These are phyloP conservation scores for Jatropha multifida DNA, from an alignment of 441 rosid species.

Conservation along the genomic window DNA sequence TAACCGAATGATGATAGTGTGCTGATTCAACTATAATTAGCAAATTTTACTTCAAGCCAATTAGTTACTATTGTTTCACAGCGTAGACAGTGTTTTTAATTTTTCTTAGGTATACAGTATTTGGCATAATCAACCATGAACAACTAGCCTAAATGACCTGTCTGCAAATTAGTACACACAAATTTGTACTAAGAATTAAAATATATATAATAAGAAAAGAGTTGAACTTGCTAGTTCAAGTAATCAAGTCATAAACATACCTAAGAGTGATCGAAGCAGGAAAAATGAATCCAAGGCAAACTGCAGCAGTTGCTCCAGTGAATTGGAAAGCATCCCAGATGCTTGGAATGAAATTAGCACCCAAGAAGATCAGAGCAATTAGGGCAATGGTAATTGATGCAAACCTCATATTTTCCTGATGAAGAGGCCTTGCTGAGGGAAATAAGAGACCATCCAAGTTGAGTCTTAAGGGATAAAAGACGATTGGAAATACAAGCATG, in stretches of 20 bases:
- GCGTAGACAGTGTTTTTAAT: neutral
- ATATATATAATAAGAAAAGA: neutral
- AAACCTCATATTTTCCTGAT: slow-evolving; percentile 65
- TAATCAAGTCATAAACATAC: slow-evolving; percentile 36
- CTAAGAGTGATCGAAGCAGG: slow-evolving; percentile 86
- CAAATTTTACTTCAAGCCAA: neutral
- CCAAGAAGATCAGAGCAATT: slow-evolving; percentile 61
- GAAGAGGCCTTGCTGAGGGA: slow-evolving; percentile 65
- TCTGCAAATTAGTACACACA: slow-evolving; percentile 6
- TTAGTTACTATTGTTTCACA: neutral
- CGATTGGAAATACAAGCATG: slow-evolving; percentile 96
- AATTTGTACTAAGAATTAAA: slow-evolving; percentile 2
- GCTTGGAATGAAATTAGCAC: slow-evolving; percentile 95
- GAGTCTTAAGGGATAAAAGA: slow-evolving; percentile 81
- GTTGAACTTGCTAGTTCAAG: neutral
- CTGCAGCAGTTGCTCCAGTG: slow-evolving; percentile 97
- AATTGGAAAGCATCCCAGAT: slow-evolving; percentile 99
- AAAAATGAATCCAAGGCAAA: slow-evolving; percentile 94
- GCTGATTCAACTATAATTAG: neutral
- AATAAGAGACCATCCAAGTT: slow-evolving; percentile 92
- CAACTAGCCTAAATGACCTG: slow-evolving; percentile 1
- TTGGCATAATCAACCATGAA: neutral
- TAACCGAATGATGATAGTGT: neutral
- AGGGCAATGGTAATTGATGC: slow-evolving; percentile 62
- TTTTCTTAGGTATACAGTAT: neutral